Conservation (phyloP, 2,329 filamentous ascomycete genomes). For the Claviceps sp. region DNA sequence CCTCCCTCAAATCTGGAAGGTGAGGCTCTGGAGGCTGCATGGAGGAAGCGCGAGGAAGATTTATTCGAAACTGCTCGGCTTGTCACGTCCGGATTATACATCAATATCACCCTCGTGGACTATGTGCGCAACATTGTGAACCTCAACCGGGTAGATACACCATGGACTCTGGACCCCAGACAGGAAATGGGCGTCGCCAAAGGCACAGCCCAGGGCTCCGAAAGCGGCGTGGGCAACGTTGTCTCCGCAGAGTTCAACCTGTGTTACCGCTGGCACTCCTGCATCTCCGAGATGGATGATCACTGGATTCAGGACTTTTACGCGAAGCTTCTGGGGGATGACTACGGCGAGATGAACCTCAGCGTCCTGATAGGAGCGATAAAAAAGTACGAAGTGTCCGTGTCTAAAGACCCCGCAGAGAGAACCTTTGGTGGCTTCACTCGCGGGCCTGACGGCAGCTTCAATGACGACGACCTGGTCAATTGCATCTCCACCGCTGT, state of each 20-base stretch:
- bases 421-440: constrained; percentile 54
- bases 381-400: constrained; percentile 44
- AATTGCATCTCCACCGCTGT: constrained; percentile 54
- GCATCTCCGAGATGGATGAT: constrained; percentile 58
- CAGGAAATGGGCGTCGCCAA: constrained; percentile 47
- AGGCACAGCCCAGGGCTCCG: constrained; percentile 42
- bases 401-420: constrained; percentile 53
- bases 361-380: constrained; percentile 50
- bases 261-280: constrained; percentile 77
- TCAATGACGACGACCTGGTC: constrained; percentile 64
- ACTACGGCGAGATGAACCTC: constrained; percentile 42
- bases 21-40: constrained; percentile 36
- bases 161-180: constrained; percentile 71
- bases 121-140: constrained; percentile 71
- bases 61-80: constrained; percentile 67
- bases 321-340: constrained; percentile 39
- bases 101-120: constrained; percentile 65
- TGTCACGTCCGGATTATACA: constrained; percentile 62
- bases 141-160: constrained; percentile 43
- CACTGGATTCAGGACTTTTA: constrained; percentile 66
- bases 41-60: constrained; percentile 62
- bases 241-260: constrained; percentile 85
- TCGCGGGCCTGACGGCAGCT: constrained; percentile 52
- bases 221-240: constrained; percentile 65
- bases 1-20: constrained; percentile 37